These are phyloP conservation scores for Nicotiana otophora DNA, from an alignment of 257 asterid genomes.

Conservation along the genomic window DNA sequence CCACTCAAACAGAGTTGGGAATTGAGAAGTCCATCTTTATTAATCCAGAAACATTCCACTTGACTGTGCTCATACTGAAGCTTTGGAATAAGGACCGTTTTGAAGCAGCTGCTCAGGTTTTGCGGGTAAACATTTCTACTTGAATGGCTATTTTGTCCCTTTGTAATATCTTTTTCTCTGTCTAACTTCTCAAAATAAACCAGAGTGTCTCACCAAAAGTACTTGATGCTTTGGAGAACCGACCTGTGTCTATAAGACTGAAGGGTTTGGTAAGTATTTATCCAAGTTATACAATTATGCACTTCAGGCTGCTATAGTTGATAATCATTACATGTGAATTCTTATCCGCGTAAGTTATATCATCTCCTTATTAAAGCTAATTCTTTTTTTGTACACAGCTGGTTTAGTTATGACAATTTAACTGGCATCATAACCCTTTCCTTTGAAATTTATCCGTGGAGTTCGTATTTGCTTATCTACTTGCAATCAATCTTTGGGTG, in stretches of 20 bases:
- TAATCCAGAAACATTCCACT: conserved; percentile 79
- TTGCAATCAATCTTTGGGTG: too few relatives aligned
- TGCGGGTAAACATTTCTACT: conserved; percentile 48
- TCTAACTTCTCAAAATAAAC: background rate
- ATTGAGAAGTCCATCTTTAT: conserved; percentile 78
- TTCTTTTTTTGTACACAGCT: too few relatives aligned
- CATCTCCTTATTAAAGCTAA: background rate
- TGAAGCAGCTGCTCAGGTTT: conserved; percentile 64
- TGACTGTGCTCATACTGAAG: conserved; percentile 93
- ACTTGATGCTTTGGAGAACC: conserved; percentile 61
- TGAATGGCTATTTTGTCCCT: background rate
- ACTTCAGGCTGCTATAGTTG: background rate
- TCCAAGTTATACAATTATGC: conserved; percentile 8
- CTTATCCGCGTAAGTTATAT: background rate
- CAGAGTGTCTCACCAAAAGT: conserved; percentile 68
- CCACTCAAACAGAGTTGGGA: conserved; percentile 45
- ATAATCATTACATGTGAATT: background rate
- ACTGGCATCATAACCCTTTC: too few relatives aligned
- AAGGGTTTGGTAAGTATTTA: conserved; percentile 72
- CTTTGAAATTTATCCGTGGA: too few relatives aligned
- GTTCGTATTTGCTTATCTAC: too few relatives aligned
- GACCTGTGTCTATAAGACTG: conserved; percentile 60
- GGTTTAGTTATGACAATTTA: too few relatives aligned
- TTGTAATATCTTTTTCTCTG: conserved; percentile 5
- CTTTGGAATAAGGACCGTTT: conserved; percentile 76